These are phyloP conservation scores for Chlorociboria aeruginascens DNA, from an alignment of 495 filamentous ascomycete genomes.

Conservation along the genomic window DNA sequence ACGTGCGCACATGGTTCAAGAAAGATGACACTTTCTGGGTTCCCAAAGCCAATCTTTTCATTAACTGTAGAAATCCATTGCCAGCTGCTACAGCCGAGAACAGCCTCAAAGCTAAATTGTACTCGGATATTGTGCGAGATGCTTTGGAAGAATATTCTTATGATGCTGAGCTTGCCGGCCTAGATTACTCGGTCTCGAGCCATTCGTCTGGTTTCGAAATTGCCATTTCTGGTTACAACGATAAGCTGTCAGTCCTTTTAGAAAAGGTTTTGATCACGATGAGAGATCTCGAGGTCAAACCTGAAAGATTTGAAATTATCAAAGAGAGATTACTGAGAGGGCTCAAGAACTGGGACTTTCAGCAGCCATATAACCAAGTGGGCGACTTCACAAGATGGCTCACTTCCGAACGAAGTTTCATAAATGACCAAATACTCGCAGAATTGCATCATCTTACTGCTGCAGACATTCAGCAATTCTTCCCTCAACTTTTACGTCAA, in stretches of 20 bases:
- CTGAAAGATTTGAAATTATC: constrained; percentile 80
- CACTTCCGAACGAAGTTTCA: constrained; percentile 59
- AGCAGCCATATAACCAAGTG: constrained; percentile 82
- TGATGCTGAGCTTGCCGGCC: constrained; percentile 84
- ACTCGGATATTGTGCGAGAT: constrained; percentile 80
- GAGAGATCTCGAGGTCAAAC: constrained; percentile 68
- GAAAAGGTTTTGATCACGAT: constrained; percentile 85
- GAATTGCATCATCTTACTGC: constrained; percentile 65
- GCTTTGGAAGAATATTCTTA: constrained; percentile 91
- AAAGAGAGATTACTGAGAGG: constrained; percentile 70
- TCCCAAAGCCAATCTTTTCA: constrained; percentile 76
- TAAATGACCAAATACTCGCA: constrained; percentile 68
- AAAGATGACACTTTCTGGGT: constrained; percentile 99
- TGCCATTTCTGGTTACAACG: constrained; percentile 82
- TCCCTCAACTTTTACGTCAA: constrained; percentile 69
- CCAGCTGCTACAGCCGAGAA: constrained; percentile 66
- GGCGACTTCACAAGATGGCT: constrained; percentile 77
- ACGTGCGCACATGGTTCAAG: constrained; percentile 90
- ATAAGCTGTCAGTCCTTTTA: constrained; percentile 83
- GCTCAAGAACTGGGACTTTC: constrained; percentile 76
- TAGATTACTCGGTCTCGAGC: constrained; percentile 67
- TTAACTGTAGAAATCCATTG: constrained; percentile 69
- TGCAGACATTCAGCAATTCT: constrained; percentile 65
- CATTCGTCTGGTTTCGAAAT: constrained; percentile 66
- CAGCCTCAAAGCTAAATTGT: constrained; percentile 65